Evolutionary conservation across 331 rosid species (phyloP).

Genomic region (Quercus lobata): DNA sequence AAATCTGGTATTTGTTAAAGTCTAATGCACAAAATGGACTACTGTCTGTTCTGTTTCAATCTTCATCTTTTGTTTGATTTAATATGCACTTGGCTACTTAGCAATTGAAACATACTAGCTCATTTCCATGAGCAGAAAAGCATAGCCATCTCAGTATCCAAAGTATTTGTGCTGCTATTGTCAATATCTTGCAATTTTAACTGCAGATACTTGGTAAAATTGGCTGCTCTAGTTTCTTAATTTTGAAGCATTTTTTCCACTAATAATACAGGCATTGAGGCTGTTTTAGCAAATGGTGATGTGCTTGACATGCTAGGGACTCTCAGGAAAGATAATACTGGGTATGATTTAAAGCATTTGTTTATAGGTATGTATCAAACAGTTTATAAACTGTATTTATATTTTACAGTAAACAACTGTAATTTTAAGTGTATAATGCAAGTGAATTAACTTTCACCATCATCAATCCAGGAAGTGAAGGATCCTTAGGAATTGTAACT

Average conservation of each 20-base stretch:
- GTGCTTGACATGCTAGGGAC: conserved; percentile 90
- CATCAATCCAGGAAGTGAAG: conserved; percentile 84
- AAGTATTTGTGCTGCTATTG: neutral
- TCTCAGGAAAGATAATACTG: conserved; percentile 94
- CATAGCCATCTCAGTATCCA: conserved; percentile 1
- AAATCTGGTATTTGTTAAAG: neutral
- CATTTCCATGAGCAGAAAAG: conserved; percentile 16
- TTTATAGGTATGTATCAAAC: conserved; percentile 64
- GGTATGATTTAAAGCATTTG: conserved; percentile 89
- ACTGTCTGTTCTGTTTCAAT: conserved; percentile 11
- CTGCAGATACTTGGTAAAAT: conserved; percentile 4
- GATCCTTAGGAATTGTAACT: conserved; percentile 94
- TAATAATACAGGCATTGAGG: conserved; percentile 72
- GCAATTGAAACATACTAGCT: conserved; percentile 4
- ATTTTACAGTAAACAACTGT: conserved; percentile 7
- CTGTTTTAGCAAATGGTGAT: conserved; percentile 86
- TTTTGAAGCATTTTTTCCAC: conserved; percentile 24
- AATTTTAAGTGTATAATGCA: neutral
- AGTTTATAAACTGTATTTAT: neutral
- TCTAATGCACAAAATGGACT: conserved; percentile 5
- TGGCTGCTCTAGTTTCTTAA: conserved; percentile 4
- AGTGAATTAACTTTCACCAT: conserved; percentile 21
- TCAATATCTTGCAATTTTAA: conserved; percentile 12
- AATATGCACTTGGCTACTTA: neutral
- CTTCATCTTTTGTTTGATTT: neutral